A percentile compares a stretch with the other conserved stretches of the same genome.
These are phyloP conservation scores for Saccharomycopsis sp. DNA, from an alignment of 805 yeast genomes.

Conservation along the genomic window DNA sequence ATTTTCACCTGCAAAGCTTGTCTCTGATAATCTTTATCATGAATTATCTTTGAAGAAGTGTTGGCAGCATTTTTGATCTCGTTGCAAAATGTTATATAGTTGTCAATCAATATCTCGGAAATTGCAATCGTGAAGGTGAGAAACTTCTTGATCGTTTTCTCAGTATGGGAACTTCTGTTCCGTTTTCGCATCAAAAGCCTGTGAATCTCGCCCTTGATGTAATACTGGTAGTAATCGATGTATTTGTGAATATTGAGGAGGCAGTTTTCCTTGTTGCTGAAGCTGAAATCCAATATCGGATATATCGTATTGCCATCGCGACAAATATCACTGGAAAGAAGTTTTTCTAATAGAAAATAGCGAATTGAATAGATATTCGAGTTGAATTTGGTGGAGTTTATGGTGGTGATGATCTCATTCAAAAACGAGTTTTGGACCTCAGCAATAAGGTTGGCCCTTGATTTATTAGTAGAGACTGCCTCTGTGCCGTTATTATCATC, in stretches of 20 bases:
- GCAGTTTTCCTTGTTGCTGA: conserved; percentile 5
- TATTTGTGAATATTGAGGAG: conserved; percentile 12
- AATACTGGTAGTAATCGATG: conserved; percentile 15
- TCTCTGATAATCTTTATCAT: conserved; percentile 13
- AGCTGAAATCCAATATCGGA: conserved; percentile 7
- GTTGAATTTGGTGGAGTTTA: conserved; percentile 3
- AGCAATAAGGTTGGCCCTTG: background rate
- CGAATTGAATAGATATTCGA: conserved; percentile 17
- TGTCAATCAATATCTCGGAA: conserved; percentile 39
- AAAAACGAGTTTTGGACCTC: conserved; percentile 1
- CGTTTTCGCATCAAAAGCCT: conserved; percentile 1
- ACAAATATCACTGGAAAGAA: background rate
- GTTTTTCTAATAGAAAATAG: background rate
- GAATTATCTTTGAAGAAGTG: conserved; percentile 23
- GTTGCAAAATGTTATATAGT: conserved; percentile 30
- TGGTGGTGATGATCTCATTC: background rate
- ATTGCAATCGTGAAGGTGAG: conserved; percentile 32
- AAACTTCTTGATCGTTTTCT: background rate
- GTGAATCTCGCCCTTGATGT: conserved; percentile 2
- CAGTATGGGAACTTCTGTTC: background rate
- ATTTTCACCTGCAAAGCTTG: conserved; percentile 8
- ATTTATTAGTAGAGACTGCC: too few species aligned
- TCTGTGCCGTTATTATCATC: background rate
- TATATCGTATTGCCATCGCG: background rate
- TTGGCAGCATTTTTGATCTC: conserved; percentile 28